Evolutionary conservation across 495 filamentous ascomycete genomes (phyloP).

Genomic region (Rhypophila decipiens): DNA sequence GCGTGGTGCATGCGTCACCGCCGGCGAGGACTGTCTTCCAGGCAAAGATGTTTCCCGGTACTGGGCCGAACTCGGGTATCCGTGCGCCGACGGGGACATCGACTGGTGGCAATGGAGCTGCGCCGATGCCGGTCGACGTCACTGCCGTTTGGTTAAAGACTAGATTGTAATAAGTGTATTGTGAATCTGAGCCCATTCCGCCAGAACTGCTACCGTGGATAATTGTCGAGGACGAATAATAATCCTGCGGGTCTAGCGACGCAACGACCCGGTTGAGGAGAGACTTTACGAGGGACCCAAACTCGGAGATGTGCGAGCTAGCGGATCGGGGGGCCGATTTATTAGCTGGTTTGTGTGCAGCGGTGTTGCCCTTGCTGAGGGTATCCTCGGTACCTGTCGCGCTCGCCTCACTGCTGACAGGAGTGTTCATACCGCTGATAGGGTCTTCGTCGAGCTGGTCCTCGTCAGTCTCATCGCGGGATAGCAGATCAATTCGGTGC

Average conservation of each 20-base stretch:
- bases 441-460: constrained; percentile 6
- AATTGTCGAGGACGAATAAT: constrained; percentile 6
- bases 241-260: constrained; percentile 20
- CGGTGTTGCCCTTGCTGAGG: no score
- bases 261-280: constrained; percentile 29
- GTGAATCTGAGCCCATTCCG: background rate
- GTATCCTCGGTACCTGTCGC: background rate
- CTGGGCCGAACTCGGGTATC: constrained; percentile 29
- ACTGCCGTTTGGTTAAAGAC: constrained; percentile 52
- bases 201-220: background rate
- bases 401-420: background rate
- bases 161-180: constrained; percentile 15
- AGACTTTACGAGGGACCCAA: constrained; percentile 30
- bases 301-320: constrained; percentile 9
- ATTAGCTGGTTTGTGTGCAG: no score
- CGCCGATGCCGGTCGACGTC: constrained; percentile 66
- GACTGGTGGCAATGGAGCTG: constrained; percentile 63
- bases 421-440: background rate
- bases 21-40: constrained; percentile 69
- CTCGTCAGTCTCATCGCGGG: constrained; percentile 33
- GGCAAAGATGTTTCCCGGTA: constrained; percentile 35
- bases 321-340: constrained; percentile 1
- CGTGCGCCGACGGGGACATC: constrained; percentile 46
- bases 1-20: constrained; percentile 57
- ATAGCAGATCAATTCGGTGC: constrained; percentile 39